Conservation (phyloP, 805 yeast genomes). For the Candida pseudoglaebosa region DNA sequence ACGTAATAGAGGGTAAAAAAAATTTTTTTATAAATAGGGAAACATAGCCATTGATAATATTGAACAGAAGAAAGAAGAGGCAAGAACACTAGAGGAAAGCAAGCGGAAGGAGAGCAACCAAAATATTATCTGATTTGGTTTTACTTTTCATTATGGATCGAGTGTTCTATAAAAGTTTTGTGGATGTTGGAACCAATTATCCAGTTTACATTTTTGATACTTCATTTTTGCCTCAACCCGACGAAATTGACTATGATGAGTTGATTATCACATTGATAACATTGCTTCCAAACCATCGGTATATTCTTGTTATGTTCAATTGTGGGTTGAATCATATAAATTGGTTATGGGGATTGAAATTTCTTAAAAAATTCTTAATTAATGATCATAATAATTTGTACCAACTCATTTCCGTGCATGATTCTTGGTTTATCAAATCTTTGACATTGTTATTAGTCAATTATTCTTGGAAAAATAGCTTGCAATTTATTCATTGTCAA, state of each 20-base stretch:
- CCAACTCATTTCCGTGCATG: slow-evolving; percentile 79
- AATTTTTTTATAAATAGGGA: no score
- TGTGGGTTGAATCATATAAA: slow-evolving; percentile 68
- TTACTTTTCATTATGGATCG: slow-evolving; percentile 34
- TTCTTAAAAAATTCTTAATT: slow-evolving; percentile 54
- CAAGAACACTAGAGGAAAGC: no score
- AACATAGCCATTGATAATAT: no score
- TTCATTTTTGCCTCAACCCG: slow-evolving; percentile 66
- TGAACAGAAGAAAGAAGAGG: background rate
- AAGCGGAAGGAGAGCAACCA: background rate
- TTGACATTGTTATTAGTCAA: slow-evolving; percentile 67
- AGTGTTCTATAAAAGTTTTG: slow-evolving; percentile 52
- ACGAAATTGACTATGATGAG: slow-evolving; percentile 39
- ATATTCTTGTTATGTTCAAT: slow-evolving; percentile 71
- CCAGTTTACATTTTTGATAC: slow-evolving; percentile 85
- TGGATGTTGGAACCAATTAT: slow-evolving; percentile 62
- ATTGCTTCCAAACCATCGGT: slow-evolving; percentile 57
- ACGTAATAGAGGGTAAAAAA: no score
- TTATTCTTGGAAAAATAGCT: slow-evolving; percentile 3
- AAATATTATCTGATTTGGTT: no score
- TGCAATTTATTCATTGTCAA: slow-evolving; percentile 32
- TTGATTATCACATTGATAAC: slow-evolving; percentile 55
- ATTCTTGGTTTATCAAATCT: slow-evolving; percentile 82
- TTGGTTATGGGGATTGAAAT: slow-evolving; percentile 68
- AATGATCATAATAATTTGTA: slow-evolving; percentile 41